Base-by-base conservation (phyloP, 306 rosid genomes). In the Inga oerstediana region DNA sequence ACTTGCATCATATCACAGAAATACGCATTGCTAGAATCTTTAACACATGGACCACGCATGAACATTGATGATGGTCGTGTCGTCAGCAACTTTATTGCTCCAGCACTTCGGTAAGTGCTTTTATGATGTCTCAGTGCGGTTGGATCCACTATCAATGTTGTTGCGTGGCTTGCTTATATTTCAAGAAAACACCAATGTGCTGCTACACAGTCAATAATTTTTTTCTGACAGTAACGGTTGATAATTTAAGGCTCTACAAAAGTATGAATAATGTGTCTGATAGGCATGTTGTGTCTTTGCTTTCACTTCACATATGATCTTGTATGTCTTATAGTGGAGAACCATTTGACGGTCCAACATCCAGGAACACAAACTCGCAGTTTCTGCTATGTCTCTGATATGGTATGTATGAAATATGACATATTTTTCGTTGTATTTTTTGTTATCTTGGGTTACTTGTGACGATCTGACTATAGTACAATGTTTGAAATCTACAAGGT, bases 31-130 rank as follows among this genome's bases (percentile, higher is more conserved):
- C 98, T 10, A 91, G 98, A 90, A 94, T 94, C 86, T 94, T 94
- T 71, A 94, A 94, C 84, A 94, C 98, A 39, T 43, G 98, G 97
- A 73, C 97, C 98, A 27, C 98, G 98, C 72, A 93, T 93, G 98
- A 93, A 91, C 78, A 93, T 93, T 72, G 98, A 93, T 43, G 98
- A 93, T 84, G 98, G 98, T 3, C 98, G 98, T 86, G 98, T 93
- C 0, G 98, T 94, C 75, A 94, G 98, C 88, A 94, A 94, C 85
- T 94, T 94, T 77, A 94, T 94, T 75, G 98, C 98, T 52, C 98
- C 93, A 90, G 97, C 97, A 75, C 83, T 94, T 83, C 97, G 98
- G 98, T 93, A 79, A 76, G 80, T 80, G 83, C 73, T 43, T 79
- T 37, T 67, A 44, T 45, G 41, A 75, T 79, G 82, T 52, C 71